phyloP scores from a whole-genome alignment of 2,329 filamentous ascomycete genomes.

The Penicillium sp. region DNA sequence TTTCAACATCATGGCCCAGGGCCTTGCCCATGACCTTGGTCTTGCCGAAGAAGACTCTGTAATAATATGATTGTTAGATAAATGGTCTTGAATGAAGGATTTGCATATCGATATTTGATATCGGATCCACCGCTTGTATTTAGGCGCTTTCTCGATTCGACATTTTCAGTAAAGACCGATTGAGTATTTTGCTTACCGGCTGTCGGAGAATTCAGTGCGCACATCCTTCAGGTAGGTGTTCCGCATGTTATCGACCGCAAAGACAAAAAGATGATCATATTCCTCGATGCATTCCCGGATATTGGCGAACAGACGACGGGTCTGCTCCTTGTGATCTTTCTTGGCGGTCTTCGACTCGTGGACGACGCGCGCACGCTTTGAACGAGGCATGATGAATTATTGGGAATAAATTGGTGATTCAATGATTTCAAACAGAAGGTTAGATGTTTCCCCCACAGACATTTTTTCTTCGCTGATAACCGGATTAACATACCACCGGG shows the following conservation, averaged over 20 bases:
- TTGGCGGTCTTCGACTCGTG: slow-evolving; percentile 89
- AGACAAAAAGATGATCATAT: slow-evolving; percentile 90
- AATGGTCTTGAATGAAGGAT: background rate
- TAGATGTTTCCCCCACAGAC: slow-evolving; percentile 24
- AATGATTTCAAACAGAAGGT: slow-evolving; percentile 15
- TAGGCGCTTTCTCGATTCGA: background rate
- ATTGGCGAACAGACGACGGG: slow-evolving; percentile 81
- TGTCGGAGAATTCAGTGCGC: slow-evolving; percentile 77
- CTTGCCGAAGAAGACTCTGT: slow-evolving; percentile 95
- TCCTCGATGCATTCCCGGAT: slow-evolving; percentile 81
- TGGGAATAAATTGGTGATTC: slow-evolving; percentile 7
- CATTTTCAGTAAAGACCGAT: background rate
- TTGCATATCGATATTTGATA: slow-evolving; percentile 4
- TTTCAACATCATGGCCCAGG: slow-evolving; percentile 73
- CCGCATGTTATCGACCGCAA: slow-evolving; percentile 94
- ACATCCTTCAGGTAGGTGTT: slow-evolving; percentile 95
- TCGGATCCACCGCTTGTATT: slow-evolving; percentile 5
- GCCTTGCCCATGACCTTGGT: slow-evolving; percentile 98
- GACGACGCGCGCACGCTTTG: slow-evolving; percentile 85
- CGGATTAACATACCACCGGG: slow-evolving; percentile 38
- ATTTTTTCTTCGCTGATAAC: slow-evolving; percentile 42
- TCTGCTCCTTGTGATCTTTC: slow-evolving; percentile 86
- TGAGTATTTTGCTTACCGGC: slow-evolving; percentile 59
- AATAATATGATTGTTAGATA: slow-evolving; percentile 7
- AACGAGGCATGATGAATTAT: slow-evolving; percentile 76